Base-by-base conservation (phyloP, 2,329 filamentous ascomycete genomes). In the Paraconiothyrium sp. region DNA sequence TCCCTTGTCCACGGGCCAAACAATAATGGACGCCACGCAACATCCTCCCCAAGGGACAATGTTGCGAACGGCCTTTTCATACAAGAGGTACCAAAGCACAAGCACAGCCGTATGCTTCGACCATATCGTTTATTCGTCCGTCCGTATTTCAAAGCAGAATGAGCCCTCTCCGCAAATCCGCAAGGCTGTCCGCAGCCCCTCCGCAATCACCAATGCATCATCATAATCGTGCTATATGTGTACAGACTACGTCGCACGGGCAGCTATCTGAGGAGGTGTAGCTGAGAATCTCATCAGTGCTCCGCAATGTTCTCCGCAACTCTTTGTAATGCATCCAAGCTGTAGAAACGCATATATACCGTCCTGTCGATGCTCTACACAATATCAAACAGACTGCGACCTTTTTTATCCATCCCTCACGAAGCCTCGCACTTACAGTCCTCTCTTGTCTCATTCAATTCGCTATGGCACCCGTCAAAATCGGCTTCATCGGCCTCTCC, bases 401-500 rank as follows among this genome's bases (percentile, higher is more conserved):
- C 16, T 41, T 10, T 20, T 2, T 14, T 14, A 4, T 41, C 39
- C 16, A 20, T 14, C 22, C 46, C 34, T 9, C 16, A 46, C 20
- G 8, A 16, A 20, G 13, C 30, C n/a, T 49, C 32, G n/a, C 22
- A 43, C 13, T 10, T 2, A 39, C 8, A 24, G 14, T 30, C 22
- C 11, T n/a, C 27, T 35, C 54, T 39, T 22, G 7, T 46, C 37
- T 13, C 39, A n/a, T 27, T 10, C 41, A 30, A 24, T 35, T 1
- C 35, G 8, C 43, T 7, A 75, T 75, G 71, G 54, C 71, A 32
- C 71, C 71, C n/a, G 72, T 73, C 44, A 68, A 68, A 49, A 58
- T 76, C 47, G 71, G 65, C 44, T 64, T 76, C 60, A 72, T 75
- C 54, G 71, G 72, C 27, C 72, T 76, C 51, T 63, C 62, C 34